Conservation (phyloP, 2,329 filamentous ascomycete species). For the Cercospora nicotianae region DNA sequence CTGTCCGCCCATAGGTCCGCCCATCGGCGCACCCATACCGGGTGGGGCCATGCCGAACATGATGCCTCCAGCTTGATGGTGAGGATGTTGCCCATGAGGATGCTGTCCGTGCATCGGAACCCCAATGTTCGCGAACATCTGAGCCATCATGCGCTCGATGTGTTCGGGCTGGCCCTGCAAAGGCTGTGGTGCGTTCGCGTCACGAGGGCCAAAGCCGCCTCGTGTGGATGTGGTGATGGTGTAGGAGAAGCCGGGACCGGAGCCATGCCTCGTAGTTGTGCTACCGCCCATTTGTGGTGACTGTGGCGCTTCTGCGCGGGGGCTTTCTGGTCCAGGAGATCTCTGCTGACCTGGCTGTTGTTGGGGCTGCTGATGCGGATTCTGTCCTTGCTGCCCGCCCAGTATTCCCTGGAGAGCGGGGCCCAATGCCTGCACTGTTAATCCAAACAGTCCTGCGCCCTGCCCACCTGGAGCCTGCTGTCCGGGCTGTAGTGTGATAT, state of each 20-base stretch:
- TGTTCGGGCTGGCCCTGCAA: constrained; percentile 37
- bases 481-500: constrained; percentile 30
- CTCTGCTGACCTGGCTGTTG: constrained; percentile 21
- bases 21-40: neutral
- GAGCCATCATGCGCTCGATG: constrained; percentile 35
- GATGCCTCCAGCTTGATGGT: neutral
- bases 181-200: constrained; percentile 53
- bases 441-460: constrained; percentile 44
- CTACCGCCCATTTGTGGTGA: constrained; percentile 17
- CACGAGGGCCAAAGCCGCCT: constrained; percentile 50
- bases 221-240: constrained; percentile 36
- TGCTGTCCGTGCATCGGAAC: constrained; percentile 17
- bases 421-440: constrained; percentile 23
- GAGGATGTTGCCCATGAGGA: neutral
- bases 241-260: constrained; percentile 34
- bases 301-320: constrained; percentile 5
- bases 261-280: constrained; percentile 23
- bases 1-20: constrained; percentile 11
- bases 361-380: constrained; percentile 6
- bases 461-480: constrained; percentile 22
- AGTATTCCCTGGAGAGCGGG: constrained; percentile 27
- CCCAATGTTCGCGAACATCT: constrained; percentile 38
- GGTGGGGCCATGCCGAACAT: constrained; percentile 6
- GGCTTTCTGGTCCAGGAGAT: constrained; percentile 12
- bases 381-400: constrained; percentile 25